These are phyloP conservation scores for Cenchrus purpureus DNA, from an alignment of 176 grass and related monocot species.

Conservation along the genomic window DNA sequence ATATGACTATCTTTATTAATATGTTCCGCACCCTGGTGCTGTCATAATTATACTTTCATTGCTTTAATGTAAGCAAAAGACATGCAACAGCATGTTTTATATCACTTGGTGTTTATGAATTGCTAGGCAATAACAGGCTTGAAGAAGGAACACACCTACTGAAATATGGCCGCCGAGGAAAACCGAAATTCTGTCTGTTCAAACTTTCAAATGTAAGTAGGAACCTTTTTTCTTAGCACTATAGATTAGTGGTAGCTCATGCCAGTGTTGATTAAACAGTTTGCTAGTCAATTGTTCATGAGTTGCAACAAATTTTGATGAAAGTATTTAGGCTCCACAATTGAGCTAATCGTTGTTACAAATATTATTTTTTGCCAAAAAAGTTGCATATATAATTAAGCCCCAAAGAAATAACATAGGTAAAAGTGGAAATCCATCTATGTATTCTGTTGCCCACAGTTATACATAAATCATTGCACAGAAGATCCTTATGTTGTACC, in stretches of 20 bases:
- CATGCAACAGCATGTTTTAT: slow-evolving; percentile 1
- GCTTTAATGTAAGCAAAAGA: not conserved
- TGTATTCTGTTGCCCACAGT: not conserved
- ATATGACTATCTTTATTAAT: not conserved
- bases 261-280: not conserved
- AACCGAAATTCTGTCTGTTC: slow-evolving; percentile 86
- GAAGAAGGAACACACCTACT: slow-evolving; percentile 76
- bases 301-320: not conserved
- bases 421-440: not conserved
- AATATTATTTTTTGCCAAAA: not conserved
- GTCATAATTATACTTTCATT: not conserved
- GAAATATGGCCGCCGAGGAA: slow-evolving; percentile 82
- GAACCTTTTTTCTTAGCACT: slow-evolving; percentile 4
- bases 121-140: slow-evolving; percentile 69
- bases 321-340: not conserved
- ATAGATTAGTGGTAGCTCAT: not conserved
- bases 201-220: slow-evolving; percentile 71
- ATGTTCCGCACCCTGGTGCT: not conserved
- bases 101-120: not conserved
- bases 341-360: not conserved
- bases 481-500: not conserved
- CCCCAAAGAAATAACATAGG: not conserved
- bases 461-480: not conserved
- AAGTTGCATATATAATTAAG: not conserved
- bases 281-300: not conserved